Evolutionary conservation across 1,139 yeast species (phyloP), one percentile per base, ranked within the genome.

Genomic region (Lodderomyces beijingensis): DNA sequence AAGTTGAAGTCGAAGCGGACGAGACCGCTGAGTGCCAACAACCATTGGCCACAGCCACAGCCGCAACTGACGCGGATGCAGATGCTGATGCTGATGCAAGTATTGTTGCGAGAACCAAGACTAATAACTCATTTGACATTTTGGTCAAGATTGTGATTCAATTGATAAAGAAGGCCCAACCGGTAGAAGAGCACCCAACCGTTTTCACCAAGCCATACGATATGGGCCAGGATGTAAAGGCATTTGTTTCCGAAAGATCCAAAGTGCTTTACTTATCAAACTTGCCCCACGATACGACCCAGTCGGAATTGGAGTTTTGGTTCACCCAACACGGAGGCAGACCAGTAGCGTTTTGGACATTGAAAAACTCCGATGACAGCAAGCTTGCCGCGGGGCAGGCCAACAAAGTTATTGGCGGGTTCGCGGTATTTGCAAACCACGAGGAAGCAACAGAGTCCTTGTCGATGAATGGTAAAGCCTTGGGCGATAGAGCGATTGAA

Each of bases 301-400:
- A 88, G 55, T 74, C 88, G 25, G 96, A 89, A 55, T 64, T 89
- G 32, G 96, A 89, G 59, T 72, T 82, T 25, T 89, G 96, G 96
- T 87, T 87, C 51, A 77, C 88, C 3, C 94, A 84, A 51, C 80
- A 74, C 51, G 95, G 95, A 2, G 83, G 87, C 3, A 70, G 91
- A 30, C 95, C 96, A 1, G 71, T 85, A 31, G 93, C 95, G 5
- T 85, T 87, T 51, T 87, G 96, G 96, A 79, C 93, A 1, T 65
- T 88, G 35, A 80, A 81, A 49, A 31, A 26, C 3, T 8, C 9
- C 10, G 10, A 19, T 19, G 44, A 41, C 31, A 30, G 30, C 17
- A 31, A 31, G 38, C 30, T 22, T 13, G 44, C 7, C 27, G 25
- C 8, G 8, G n/a, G n/a, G n/a, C 22, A 19, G 22, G 10, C n/a